Conservation (phyloP, 2,329 filamentous ascomycete genomes). For the Lasiodiplodia citricola region DNA sequence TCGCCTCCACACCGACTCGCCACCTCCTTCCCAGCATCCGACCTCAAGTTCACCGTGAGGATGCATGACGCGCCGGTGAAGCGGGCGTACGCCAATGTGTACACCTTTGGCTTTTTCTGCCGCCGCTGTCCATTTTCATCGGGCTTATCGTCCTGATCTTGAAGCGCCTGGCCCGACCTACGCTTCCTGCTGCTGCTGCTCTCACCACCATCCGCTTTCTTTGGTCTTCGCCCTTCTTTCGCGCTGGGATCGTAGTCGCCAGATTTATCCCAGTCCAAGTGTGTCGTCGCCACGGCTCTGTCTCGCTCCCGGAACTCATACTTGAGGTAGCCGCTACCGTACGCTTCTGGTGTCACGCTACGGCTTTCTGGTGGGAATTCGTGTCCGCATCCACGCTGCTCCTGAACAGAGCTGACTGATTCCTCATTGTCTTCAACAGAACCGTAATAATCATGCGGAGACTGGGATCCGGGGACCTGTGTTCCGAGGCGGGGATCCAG, state of each 20-base stretch:
- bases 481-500: slow-evolving; percentile 1
- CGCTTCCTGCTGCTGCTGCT: background rate
- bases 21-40: slow-evolving; percentile 26
- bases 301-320: background rate
- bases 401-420: background rate
- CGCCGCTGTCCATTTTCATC: background rate
- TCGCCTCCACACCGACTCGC: background rate
- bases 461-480: background rate
- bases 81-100: slow-evolving; percentile 12
- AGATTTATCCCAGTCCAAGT: slow-evolving; percentile 45
- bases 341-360: background rate
- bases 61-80: slow-evolving; percentile 31
- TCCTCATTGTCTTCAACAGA: background rate
- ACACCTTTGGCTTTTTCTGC: background rate
- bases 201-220: background rate
- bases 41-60: slow-evolving; percentile 34
- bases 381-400: no score
- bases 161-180: background rate
- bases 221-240: background rate
- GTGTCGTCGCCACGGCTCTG: slow-evolving; percentile 29
- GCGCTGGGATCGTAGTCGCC: slow-evolving; percentile 42
- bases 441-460: background rate
- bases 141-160: background rate
- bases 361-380: background rate
- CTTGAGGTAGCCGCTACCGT: background rate